Base-by-base conservation (phyloP, 305 asterid genomes). In the Fraxinus latifolia region DNA sequence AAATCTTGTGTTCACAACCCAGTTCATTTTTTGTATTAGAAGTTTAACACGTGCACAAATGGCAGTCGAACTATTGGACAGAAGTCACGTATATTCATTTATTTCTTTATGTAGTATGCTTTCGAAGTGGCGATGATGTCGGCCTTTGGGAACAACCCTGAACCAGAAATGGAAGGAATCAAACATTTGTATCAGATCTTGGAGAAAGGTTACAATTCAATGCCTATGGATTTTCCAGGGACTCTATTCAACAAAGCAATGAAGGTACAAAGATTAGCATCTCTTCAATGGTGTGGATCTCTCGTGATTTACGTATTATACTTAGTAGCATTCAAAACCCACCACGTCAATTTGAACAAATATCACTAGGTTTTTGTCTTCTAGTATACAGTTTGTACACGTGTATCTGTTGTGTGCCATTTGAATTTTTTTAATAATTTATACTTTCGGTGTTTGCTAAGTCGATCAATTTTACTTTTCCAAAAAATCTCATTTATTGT, bases 191-290 rank as follows among this genome's bases (percentile, higher is more conserved):
- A 91, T 74, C 89, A 84, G 2, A 44, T 50, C 1, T 76, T 92
- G 9, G 95, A 92, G 86, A 89, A 86, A 82, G 97, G 97, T 3
- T 91, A 93, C 90, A 93, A 93, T 77, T 93, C 94, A 7, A 91
- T 91, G 97, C 91, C 93, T 25, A 65, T 88, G 86, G 82, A 90
- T 83, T 86, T 93, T 77, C 94, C 94, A 0, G 92, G 94, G 17
- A 90, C 93, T 23, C 86, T 86, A 7, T 93, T 87, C 80, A 84
- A 86, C 88, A 87, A 77, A 86, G 91, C 94, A 21, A 89, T 89
- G 91, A 90, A 89, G 97, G 97, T 92, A 73, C 14, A 58, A 7
- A 0, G 1, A 23, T 36, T 2, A 1, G 3, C 5, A 1, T 74
- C 42, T 53, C 21, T 73, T 9, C 70, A 7, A 60, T 60, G 70